Evolutionary conservation across 2,329 filamentous ascomycete species (phyloP).

Genomic region (Paraphaeosphaeria sporulosa): DNA sequence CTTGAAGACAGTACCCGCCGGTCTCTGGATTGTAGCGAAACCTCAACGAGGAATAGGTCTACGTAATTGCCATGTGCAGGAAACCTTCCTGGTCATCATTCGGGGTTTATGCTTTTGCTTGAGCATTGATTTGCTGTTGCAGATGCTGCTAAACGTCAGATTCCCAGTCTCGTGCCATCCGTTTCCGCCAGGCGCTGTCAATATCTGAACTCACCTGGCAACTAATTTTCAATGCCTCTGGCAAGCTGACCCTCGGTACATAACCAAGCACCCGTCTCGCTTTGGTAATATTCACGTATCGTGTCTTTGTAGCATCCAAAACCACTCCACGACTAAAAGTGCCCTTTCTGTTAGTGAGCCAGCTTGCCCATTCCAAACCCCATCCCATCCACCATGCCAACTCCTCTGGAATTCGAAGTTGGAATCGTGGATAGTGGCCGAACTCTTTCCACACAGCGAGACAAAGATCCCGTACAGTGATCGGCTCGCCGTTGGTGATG

Average conservation of each 20-base stretch:
- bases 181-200: too few species aligned
- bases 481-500: constrained; percentile 86
- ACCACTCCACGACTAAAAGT: constrained; percentile 63
- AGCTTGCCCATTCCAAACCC: constrained; percentile 57
- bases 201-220: constrained; percentile 33
- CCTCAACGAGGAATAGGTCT: too few species aligned
- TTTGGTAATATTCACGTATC: constrained; percentile 63
- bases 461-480: constrained; percentile 92
- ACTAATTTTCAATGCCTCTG: constrained; percentile 55
- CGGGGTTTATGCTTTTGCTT: constrained; percentile 8
- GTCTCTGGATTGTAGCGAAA: too few species aligned
- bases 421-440: constrained; percentile 59
- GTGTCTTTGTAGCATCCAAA: constrained; percentile 60
- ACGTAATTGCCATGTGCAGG: neutral
- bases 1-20: too few species aligned
- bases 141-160: constrained; percentile 18
- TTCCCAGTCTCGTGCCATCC: too few species aligned
- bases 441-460: constrained; percentile 76
- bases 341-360: constrained; percentile 53
- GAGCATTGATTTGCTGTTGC: constrained; percentile 17
- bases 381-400: constrained; percentile 59
- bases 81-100: neutral
- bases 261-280: constrained; percentile 63
- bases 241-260: constrained; percentile 57
- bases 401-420: constrained; percentile 57